Conservation (phyloP, 2,329 filamentous ascomycete genomes). For the Cordyceps cateniannulata region DNA sequence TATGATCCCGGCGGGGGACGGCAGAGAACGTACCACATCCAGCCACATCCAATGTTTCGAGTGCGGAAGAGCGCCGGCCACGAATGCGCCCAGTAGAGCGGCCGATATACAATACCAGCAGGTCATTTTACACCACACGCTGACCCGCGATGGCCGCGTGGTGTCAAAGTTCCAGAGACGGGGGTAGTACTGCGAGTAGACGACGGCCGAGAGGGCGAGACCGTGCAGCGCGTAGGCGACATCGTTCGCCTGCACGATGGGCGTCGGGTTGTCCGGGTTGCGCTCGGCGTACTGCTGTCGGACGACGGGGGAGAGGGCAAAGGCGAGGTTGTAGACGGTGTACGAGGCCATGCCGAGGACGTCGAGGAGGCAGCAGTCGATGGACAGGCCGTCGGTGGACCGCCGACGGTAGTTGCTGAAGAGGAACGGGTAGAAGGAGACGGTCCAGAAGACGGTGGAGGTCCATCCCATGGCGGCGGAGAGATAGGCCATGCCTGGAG, state of each 20-base stretch:
- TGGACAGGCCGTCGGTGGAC: neutral
- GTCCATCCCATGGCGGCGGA: neutral
- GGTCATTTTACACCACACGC: neutral
- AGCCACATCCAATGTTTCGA: neutral
- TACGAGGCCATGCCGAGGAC: neutral
- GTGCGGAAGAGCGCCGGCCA: neutral
- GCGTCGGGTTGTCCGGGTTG: conserved; percentile 11
- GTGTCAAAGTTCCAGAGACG: neutral
- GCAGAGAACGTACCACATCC: neutral
- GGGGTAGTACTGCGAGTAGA: neutral
- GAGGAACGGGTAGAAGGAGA: neutral
- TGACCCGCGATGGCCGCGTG: neutral
- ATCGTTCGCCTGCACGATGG: neutral
- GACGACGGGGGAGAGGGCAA: neutral
- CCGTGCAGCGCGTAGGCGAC: neutral
- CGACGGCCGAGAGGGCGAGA: neutral
- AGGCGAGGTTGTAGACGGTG: neutral
- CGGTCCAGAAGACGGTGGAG: neutral
- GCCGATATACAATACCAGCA: neutral
- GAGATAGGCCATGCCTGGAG: neutral
- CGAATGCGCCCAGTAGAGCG: neutral
- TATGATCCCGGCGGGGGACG: too few relatives aligned
- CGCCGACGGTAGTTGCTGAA: neutral
- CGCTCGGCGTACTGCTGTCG: neutral
- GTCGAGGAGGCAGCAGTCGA: neutral